phyloP scores from a whole-genome alignment of 164 flowering plant species.

The Chimonanthus praecox region DNA sequence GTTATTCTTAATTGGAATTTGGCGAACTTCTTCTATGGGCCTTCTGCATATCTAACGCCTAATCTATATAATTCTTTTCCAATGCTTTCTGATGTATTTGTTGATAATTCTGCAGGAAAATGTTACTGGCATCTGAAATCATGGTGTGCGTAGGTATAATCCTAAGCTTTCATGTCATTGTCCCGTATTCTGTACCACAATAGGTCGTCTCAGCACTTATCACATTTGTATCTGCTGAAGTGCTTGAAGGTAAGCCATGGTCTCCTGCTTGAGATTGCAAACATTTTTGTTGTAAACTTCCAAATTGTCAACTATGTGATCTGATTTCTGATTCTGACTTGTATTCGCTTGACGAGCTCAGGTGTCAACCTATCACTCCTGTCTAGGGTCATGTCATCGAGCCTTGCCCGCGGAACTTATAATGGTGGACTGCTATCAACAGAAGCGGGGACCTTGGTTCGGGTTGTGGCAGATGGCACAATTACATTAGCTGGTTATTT shows the following conservation, averaged over 20 bases:
- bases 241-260: slow-evolving; percentile 69
- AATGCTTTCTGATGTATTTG: too few species aligned
- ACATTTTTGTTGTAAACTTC: not conserved
- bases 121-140: slow-evolving; percentile 73
- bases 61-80: not conserved
- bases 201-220: slow-evolving; percentile 73
- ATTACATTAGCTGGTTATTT: slow-evolving; percentile 75
- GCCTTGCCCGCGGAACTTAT: slow-evolving; percentile 85
- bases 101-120: slow-evolving; percentile 52
- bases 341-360: slow-evolving; percentile 16
- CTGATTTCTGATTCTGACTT: not conserved
- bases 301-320: not conserved
- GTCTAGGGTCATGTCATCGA: slow-evolving; percentile 83
- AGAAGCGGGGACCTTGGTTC: slow-evolving; percentile 90
- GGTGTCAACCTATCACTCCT: slow-evolving; percentile 80
- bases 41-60: too few species aligned
- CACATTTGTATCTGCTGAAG: slow-evolving; percentile 83
- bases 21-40: too few species aligned
- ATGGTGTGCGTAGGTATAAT: slow-evolving; percentile 71
- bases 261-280: not conserved
- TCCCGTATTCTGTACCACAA: slow-evolving; percentile 71
- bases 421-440: slow-evolving; percentile 90
- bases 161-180: slow-evolving; percentile 53
- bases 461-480: slow-evolving; percentile 85
- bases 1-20: too few species aligned